Evolutionary conservation across 2,329 filamentous ascomycete genomes (phyloP), one percentile per base, ranked within the genome.

Genomic region (Ilyonectria robusta): DNA sequence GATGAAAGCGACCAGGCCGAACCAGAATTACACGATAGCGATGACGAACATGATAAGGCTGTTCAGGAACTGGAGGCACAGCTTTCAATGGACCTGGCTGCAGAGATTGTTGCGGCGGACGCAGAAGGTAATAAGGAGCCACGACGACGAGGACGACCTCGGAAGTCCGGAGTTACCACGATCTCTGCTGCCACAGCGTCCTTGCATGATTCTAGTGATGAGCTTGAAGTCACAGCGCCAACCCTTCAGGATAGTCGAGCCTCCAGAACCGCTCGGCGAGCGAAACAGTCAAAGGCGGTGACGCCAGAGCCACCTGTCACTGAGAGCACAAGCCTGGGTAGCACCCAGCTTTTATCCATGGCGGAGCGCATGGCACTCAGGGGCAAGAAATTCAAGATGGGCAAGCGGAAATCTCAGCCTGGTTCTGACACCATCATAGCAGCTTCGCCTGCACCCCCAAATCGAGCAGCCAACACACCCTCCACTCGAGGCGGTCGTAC

Each of bases 301-400:
- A 37, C 62, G 23, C 40, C 63, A 23, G 48, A 59, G 23, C 53
- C 55, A 13, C 48, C 56, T 33, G 50, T 59, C 13, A 19, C 65
- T 26, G 59, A 61, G 26, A 64, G 44, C 13, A 47, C 58, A 13
- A 47, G 63, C 13, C 62, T 75, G 17, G 67, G 62, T 6, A 50
- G 65, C 40, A 67, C 74, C 73, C 77, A 80, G 11, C 83, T 86
- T 54, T 80, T 89, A 80, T 89, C 88, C 6, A 85, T 90, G 84
- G 83, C 84, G 42, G 87, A 89, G 71, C 83, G 86, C n/a, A 85
- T 88, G 82, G 86, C 84, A 37, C 78, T 87, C 2, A 82, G 79
- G 58, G 87, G 87, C 11, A 88, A 84, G 75, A 85, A 82, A 59
- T 83, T 89, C 69, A 87, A 84, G 77, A 88, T 89, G 50, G 79